Evolutionary conservation across 805 yeast genomes (phyloP).

Genomic region (Wickerhamiella sergipiensis): DNA sequence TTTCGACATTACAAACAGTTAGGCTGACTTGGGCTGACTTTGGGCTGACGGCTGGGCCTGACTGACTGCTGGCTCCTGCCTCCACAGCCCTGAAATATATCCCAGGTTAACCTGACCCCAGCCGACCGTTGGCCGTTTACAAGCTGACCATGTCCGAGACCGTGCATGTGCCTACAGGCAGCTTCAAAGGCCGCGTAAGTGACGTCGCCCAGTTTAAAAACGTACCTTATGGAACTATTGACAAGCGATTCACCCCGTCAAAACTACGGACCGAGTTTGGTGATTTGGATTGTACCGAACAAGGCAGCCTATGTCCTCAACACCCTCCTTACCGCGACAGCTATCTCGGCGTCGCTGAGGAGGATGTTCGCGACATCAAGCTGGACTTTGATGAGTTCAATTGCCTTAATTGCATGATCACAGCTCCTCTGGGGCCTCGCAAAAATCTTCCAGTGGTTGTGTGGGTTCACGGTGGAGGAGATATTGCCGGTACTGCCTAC

Average conservation of each 20-base stretch:
- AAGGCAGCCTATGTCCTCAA: constrained; percentile 16
- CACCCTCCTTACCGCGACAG: constrained; percentile 12
- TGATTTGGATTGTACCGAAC: constrained; percentile 9
- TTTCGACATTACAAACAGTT: not conserved
- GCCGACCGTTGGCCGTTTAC: not conserved
- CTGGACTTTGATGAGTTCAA: constrained; percentile 19
- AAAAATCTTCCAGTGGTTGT: constrained; percentile 24
- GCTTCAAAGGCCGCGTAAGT: constrained; percentile 3
- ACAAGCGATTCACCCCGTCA: constrained; percentile 7
- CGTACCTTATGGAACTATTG: constrained; percentile 9
- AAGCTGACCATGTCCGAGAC: not conserved
- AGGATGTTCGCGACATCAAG: constrained; percentile 11
- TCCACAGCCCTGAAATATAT: too few relatives aligned
- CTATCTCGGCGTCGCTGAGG: constrained; percentile 9
- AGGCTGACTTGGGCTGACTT: too few relatives aligned
- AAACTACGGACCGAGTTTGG: constrained; percentile 2
- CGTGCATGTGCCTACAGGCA: constrained; percentile 7
- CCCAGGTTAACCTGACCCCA: too few relatives aligned
- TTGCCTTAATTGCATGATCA: constrained; percentile 23
- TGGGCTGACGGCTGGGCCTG: too few relatives aligned
- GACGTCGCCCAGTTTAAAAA: constrained; percentile 9
- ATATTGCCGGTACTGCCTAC: constrained; percentile 24
- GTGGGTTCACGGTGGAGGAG: constrained; percentile 30
- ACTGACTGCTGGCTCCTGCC: too few relatives aligned
- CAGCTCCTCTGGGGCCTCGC: constrained; percentile 5